Percentiles rank a stretch among this genome's conserved stretches.
Evolutionary conservation across 495 filamentous ascomycete species (phyloP).

Genomic region (Podospora comata): DNA sequence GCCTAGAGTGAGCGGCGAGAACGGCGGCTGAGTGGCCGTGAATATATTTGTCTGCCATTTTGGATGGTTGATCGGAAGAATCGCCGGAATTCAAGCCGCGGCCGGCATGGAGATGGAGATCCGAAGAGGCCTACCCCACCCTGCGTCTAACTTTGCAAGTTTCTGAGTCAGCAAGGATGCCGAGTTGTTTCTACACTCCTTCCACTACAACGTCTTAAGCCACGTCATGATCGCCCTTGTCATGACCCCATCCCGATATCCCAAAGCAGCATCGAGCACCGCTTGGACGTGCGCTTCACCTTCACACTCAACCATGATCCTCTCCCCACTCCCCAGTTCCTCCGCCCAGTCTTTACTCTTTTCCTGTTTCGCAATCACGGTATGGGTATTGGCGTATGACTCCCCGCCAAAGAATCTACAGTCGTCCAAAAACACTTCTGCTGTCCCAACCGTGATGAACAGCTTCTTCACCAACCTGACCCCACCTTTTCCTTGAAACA

Average conservation of each 20-base stretch:
- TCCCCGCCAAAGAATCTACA: slow-evolving; percentile 17
- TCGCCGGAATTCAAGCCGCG: no score
- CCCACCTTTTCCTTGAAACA: slow-evolving; percentile 6
- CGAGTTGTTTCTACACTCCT: no score
- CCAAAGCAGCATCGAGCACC: slow-evolving; percentile 20
- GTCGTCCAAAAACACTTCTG: slow-evolving; percentile 22
- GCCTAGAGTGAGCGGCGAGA: no score
- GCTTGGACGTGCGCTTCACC: slow-evolving; percentile 25
- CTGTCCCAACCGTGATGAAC: slow-evolving; percentile 21
- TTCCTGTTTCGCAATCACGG: slow-evolving; percentile 7
- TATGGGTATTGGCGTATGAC: not conserved
- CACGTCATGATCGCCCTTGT: slow-evolving; percentile 14
- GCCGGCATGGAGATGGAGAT: no score
- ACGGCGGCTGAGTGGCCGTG: not conserved
- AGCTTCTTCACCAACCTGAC: slow-evolving; percentile 16
- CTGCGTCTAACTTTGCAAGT: no score
- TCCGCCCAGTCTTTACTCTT: not conserved
- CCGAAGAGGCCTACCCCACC: no score
- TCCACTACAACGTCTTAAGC: slow-evolving; percentile 8
- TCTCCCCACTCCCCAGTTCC: slow-evolving; percentile 6
- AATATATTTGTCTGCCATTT: no score
- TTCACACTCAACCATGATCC: slow-evolving; percentile 21
- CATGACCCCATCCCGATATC: slow-evolving; percentile 22
- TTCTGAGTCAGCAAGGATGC: no score
- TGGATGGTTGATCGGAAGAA: no score